phyloP scores from a whole-genome alignment of 345 rosid species.

The Carallia brachiata region DNA sequence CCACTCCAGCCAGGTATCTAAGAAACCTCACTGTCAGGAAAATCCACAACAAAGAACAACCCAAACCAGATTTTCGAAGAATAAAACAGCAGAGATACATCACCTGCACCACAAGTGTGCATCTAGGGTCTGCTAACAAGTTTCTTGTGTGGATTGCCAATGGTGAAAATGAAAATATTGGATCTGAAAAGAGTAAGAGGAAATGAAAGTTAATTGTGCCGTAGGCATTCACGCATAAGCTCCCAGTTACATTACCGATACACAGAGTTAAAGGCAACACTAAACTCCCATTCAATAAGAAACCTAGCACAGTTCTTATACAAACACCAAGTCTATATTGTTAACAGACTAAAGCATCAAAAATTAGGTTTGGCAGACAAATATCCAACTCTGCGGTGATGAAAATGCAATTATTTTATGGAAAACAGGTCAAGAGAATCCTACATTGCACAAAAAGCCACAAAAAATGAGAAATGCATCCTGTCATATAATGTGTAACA shows the following conservation, averaged over 20 bases:
- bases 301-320: not conserved
- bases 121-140: slow-evolving; percentile 83
- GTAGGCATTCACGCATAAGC: not conserved
- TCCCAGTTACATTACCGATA: not conserved
- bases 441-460: not conserved
- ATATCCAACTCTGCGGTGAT: too few relatives aligned
- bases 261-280: not conserved
- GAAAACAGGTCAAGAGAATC: not conserved
- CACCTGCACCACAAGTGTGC: slow-evolving; percentile 97
- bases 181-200: slow-evolving; percentile 50
- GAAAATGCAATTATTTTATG: too few relatives aligned
- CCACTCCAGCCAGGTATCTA: slow-evolving; percentile 99
- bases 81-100: slow-evolving; percentile 9
- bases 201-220: not conserved
- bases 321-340: not conserved
- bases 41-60: slow-evolving; percentile 19
- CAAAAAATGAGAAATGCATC: not conserved
- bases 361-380: not conserved
- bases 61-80: not conserved
- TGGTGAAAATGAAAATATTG: slow-evolving; percentile 92
- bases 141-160: slow-evolving; percentile 95
- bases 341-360: slow-evolving; percentile 1
- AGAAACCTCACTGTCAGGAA: slow-evolving; percentile 29
- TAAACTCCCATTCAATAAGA: not conserved
- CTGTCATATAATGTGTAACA: not conserved